Evolutionary conservation across 2,329 filamentous ascomycete genomes (phyloP).

Genomic region (Seiridium unicorne): DNA sequence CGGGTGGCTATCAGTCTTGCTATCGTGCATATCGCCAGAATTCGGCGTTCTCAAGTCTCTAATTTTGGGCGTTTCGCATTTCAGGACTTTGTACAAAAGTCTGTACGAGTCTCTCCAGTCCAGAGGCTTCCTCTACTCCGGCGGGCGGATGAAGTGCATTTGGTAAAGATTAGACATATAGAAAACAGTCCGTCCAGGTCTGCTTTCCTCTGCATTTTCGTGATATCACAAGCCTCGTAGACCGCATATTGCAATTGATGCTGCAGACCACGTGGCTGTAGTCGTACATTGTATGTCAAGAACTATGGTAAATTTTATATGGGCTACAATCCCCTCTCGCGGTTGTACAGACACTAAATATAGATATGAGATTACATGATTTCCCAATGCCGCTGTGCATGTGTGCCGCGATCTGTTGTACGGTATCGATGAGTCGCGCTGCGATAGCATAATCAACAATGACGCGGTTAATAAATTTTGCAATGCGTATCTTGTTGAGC

Average conservation of each 20-base stretch:
- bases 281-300: background rate
- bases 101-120: background rate
- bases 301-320: background rate
- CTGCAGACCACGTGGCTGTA: background rate
- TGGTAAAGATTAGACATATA: conserved; percentile 8
- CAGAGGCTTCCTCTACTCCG: background rate
- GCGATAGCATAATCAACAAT: too few relatives aligned
- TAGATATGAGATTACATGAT: background rate
- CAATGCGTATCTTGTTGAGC: too few relatives aligned
- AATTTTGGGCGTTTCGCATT: conserved; percentile 1
- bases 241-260: background rate
- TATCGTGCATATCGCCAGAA: conserved; percentile 2
- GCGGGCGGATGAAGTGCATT: background rate
- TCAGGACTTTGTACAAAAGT: background rate
- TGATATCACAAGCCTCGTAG: conserved; percentile 1
- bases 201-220: conserved; percentile 4
- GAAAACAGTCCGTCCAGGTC: conserved; percentile 8
- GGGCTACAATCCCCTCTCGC: background rate
- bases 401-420: background rate
- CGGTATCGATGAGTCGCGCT: too few relatives aligned
- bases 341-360: background rate
- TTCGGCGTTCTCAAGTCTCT: conserved; percentile 4
- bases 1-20: conserved; percentile 5
- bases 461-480: too few relatives aligned
- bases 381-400: background rate